Conservation (phyloP, 495 filamentous ascomycete species). For the Parathielavia hyrcaniae region DNA sequence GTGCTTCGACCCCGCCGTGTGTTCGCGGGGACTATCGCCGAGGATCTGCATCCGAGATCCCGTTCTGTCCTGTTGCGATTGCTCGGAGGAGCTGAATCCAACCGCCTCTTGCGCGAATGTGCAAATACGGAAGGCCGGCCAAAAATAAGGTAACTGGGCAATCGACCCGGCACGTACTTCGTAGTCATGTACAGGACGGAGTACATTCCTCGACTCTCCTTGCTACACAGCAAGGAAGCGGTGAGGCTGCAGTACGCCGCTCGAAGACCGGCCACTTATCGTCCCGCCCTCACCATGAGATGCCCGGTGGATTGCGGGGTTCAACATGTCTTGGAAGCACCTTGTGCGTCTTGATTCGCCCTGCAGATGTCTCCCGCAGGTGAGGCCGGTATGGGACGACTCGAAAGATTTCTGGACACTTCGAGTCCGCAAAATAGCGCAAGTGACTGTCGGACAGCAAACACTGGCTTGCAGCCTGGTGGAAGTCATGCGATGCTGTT, state of each 20-base stretch:
- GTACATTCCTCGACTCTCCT: neutral
- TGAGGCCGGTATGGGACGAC: too few species aligned
- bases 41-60: conserved; percentile 4
- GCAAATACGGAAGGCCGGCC: conserved; percentile 5
- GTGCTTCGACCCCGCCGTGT: neutral
- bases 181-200: too few species aligned
- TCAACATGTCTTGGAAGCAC: neutral
- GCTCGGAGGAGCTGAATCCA: neutral
- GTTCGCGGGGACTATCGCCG: neutral
- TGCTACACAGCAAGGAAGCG: conserved; percentile 11
- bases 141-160: conserved; percentile 1
- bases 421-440: too few species aligned
- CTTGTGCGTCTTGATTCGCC: too few species aligned
- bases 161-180: neutral
- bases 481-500: too few species aligned
- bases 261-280: neutral
- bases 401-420: too few species aligned
- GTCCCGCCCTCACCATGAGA: neutral
- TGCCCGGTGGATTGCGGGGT: neutral
- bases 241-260: conserved; percentile 6
- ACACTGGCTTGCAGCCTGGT: too few species aligned
- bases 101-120: neutral
- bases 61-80: neutral
- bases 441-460: too few species aligned
- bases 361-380: too few species aligned